Conservation (phyloP, 2,329 filamentous ascomycete genomes). For the Cladosporium sp. region DNA sequence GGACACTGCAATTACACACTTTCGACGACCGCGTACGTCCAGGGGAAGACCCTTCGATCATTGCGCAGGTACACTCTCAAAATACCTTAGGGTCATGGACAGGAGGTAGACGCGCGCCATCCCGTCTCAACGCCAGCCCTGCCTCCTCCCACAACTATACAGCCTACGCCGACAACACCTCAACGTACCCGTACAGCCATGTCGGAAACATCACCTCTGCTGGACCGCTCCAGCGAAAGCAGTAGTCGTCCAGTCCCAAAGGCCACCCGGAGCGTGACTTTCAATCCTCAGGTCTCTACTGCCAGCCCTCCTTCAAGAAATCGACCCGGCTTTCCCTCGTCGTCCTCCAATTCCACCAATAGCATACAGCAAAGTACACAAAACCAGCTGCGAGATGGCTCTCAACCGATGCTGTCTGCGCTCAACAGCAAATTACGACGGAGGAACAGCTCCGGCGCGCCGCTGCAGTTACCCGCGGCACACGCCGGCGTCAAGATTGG, state of each 20-base stretch:
- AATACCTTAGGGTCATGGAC: background rate
- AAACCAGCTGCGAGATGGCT: constrained; percentile 35
- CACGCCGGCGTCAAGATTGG: constrained; percentile 67
- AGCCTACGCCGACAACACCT: background rate
- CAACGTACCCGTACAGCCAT: background rate
- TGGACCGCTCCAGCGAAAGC: background rate
- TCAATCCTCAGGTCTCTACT: constrained; percentile 57
- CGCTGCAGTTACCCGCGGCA: constrained; percentile 38
- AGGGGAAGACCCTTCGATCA: too few species aligned
- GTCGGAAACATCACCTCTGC: constrained; percentile 9
- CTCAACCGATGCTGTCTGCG: constrained; percentile 62
- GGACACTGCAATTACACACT: too few species aligned
- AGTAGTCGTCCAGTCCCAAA: constrained; percentile 20
- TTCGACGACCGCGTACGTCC: too few species aligned
- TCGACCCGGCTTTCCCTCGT: constrained; percentile 28
- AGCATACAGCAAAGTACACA: constrained; percentile 23
- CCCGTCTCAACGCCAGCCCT: background rate
- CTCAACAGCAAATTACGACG: constrained; percentile 83
- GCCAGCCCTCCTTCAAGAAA: constrained; percentile 34
- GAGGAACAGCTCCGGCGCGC: constrained; percentile 72
- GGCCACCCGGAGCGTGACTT: constrained; percentile 63
- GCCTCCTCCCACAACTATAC: background rate
- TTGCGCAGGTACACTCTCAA: background rate
- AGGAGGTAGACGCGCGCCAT: background rate
- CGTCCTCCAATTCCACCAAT: constrained; percentile 23